phyloP scores from a whole-genome alignment of 1,284 basidiomycete species.

The Trichosporon sp. region DNA sequence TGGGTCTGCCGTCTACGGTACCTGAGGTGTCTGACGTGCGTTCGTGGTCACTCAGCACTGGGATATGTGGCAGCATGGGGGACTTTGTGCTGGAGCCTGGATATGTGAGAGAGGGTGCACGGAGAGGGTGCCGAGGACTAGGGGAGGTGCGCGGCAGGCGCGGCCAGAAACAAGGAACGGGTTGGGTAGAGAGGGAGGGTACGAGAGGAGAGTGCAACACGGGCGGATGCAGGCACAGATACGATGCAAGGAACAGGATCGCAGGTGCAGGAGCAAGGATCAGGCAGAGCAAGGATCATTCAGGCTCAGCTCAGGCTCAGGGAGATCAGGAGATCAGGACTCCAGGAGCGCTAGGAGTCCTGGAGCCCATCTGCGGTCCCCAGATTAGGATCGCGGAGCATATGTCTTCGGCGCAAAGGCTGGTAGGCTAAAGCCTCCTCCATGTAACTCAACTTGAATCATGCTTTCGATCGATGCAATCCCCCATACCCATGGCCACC shows the following conservation, averaged over 20 bases:
- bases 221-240: neutral
- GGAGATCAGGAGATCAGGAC: slow-evolving; percentile 2
- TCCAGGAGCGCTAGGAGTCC: neutral
- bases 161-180: no score
- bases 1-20: neutral
- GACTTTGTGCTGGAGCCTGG: neutral
- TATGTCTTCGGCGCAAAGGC: slow-evolving; percentile 14
- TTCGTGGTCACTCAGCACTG: neutral
- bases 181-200: no score
- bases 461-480: slow-evolving; percentile 12
- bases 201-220: neutral
- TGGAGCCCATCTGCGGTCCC: neutral
- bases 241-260: neutral
- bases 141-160: neutral
- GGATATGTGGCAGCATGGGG: neutral
- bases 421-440: slow-evolving; percentile 10
- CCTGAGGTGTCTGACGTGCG: neutral
- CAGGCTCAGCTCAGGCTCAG: slow-evolving; percentile 18
- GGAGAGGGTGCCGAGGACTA: slow-evolving; percentile 6
- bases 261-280: no score
- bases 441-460: slow-evolving; percentile 15
- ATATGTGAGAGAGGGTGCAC: neutral
- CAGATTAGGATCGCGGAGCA: slow-evolving; percentile 7
- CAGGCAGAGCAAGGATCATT: neutral
- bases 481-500: neutral